A percentile compares a stretch with the other conserved stretches of the same genome.
Conservation (phyloP, 2,329 filamentous ascomycete genomes). For the Coniochaeta sp. region DNA sequence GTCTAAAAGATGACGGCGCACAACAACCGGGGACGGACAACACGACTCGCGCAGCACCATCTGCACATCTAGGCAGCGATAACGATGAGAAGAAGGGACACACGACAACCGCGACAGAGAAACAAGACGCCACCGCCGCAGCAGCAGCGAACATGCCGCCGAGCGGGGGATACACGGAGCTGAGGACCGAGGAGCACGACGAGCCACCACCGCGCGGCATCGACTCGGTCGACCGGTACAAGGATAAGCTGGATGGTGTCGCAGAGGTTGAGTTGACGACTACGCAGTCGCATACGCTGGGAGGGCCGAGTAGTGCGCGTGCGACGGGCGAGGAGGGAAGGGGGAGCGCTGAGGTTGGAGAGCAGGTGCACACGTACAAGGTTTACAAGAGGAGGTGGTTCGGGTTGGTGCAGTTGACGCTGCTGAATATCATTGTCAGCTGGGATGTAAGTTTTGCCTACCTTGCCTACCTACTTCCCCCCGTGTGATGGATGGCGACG, state of each 20-base stretch:
- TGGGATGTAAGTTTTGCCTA: constrained; percentile 71
- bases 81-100: not conserved
- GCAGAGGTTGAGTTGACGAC: not conserved
- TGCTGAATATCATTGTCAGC: constrained; percentile 88
- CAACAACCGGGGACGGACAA: not conserved
- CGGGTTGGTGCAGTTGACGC: constrained; percentile 72
- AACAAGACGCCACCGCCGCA: no score
- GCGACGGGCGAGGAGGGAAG: constrained; percentile 1
- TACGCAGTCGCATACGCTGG: not conserved
- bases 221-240: not conserved
- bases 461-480: constrained; percentile 1
- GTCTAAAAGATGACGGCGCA: not conserved
- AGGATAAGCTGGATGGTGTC: not conserved
- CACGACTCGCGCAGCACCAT: not conserved
- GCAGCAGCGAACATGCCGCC: not conserved
- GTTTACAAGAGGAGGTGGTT: constrained; percentile 83
- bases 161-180: not conserved
- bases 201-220: no score
- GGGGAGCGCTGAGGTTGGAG: constrained; percentile 6
- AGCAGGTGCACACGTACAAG: constrained; percentile 17
- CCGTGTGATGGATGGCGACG: not conserved
- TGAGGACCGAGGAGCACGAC: constrained; percentile 1
- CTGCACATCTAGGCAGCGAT: not conserved
- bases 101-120: not conserved
- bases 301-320: not conserved